Conservation (phyloP, 805 yeast species). For the Komagataella ulmi region DNA sequence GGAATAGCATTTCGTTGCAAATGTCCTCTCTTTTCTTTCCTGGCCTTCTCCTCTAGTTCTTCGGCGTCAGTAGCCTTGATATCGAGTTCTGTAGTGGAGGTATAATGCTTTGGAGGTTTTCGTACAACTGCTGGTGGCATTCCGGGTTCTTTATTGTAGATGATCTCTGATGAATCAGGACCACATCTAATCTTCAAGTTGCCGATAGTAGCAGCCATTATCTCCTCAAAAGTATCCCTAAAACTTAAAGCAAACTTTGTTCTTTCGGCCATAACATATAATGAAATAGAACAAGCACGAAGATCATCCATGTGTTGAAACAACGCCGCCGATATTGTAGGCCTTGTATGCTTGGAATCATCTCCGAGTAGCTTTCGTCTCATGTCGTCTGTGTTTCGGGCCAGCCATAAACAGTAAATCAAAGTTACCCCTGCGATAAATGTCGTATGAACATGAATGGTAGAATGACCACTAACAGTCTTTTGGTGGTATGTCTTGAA, state of each 20-base stretch:
- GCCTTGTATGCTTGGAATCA: constrained; percentile 45
- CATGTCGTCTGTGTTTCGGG: constrained; percentile 47
- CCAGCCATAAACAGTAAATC: constrained; percentile 53
- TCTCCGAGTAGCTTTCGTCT: constrained; percentile 42
- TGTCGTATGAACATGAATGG: constrained; percentile 52
- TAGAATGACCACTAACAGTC: constrained; percentile 49
- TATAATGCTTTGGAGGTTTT: constrained; percentile 23
- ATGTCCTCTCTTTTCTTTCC: constrained; percentile 33
- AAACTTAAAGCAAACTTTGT: constrained; percentile 47
- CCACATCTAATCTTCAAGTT: constrained; percentile 52
- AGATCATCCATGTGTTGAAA: constrained; percentile 48
- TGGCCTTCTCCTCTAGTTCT: constrained; percentile 30
- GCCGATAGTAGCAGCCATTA: constrained; percentile 51
- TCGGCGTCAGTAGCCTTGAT: constrained; percentile 22
- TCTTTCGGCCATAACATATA: constrained; percentile 56
- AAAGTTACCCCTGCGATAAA: constrained; percentile 60
- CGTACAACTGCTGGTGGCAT: constrained; percentile 50
- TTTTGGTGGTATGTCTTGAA: constrained; percentile 51
- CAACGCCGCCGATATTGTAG: constrained; percentile 37
- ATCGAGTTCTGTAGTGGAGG: constrained; percentile 16
- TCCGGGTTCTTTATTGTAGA: constrained; percentile 31
- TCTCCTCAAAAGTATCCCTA: constrained; percentile 55
- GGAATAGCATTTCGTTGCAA: constrained; percentile 40
- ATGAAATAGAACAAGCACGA: constrained; percentile 49
- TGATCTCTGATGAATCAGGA: constrained; percentile 43